Evolutionary conservation across 176 grass and related monocot genomes (phyloP), one percentile per base, ranked within the genome.

Genomic region (Neostapfia colusana): DNA sequence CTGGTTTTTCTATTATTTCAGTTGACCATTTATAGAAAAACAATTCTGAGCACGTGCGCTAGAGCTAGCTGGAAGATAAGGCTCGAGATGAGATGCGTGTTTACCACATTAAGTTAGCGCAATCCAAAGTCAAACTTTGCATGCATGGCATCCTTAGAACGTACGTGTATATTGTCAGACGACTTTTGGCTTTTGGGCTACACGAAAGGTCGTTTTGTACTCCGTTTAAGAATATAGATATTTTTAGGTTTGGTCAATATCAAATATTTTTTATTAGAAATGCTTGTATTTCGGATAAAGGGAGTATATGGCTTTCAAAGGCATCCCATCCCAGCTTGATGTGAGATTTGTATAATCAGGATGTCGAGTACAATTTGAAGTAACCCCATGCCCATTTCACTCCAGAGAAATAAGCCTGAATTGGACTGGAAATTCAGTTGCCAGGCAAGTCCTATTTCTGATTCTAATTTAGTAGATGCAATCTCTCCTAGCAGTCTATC

Each of bases 11-110:
- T n/a, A n/a, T n/a, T n/a, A n/a, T n/a, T n/a, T n/a, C n/a, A n/a
- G n/a, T 76, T 76, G 73, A 76, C 72, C 28, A 21, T 14, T 38
- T 3, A n/a, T 25, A 69, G 2, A 39, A 72, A 66, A 76, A 69
- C 15, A 6, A 51, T 61, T 39, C 10, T 48, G 26, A 27, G 16
- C 26, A 38, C 43, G 54, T 62, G 25, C 43, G 54, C 16, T 16
- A 62, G 8, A 28, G 8, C 27, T 16, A 62, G 16, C 18, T 62
- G 43, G 42, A 76, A 40, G 64, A 69, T 60, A 68, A 68, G 63
- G 40, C 0, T n/a, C 68, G 63, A n/a, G 8, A 24, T 49, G n/a
- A n/a, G n/a, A n/a, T 18, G 53, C 45, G 63, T 61, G 58, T 48
- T 39, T n/a, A 35, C 31, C 68, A 69, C 16, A 59, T 59, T 45